Percentiles rank a stretch among this genome's conserved stretches.
Conservation (phyloP, 108 stramenopile genomes). For the Schizochytrium sp. region DNA sequence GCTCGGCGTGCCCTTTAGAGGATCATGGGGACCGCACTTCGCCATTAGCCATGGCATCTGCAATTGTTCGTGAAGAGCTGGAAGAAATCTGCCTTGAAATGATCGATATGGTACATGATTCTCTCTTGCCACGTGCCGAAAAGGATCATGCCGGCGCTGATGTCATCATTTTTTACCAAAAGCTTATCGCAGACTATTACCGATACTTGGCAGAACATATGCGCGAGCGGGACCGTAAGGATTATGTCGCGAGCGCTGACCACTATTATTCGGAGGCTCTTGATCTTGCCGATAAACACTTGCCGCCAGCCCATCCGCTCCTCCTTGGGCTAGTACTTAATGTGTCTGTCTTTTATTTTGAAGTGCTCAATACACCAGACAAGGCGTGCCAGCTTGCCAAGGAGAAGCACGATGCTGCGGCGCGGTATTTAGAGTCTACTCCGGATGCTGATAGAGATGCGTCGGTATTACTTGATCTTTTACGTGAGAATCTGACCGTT, state of each 20-base stretch:
- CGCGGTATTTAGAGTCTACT: neutral
- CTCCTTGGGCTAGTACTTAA: conserved; percentile 33
- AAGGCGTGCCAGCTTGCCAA: conserved; percentile 56
- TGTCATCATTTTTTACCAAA: conserved; percentile 35
- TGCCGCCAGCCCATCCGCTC: conserved; percentile 24
- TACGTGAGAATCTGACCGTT: conserved; percentile 45
- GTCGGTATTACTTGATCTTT: conserved; percentile 12
- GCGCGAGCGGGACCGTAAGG: conserved; percentile 30
- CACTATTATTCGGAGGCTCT: conserved; percentile 22
- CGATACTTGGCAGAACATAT: conserved; percentile 52
- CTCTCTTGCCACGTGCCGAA: neutral
- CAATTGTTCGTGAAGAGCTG: conserved; percentile 3
- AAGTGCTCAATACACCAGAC: conserved; percentile 40
- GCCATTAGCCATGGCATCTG: neutral
- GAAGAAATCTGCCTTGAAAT: conserved; percentile 20
- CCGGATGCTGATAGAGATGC: conserved; percentile 1
- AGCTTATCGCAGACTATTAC: conserved; percentile 53
- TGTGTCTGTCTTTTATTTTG: conserved; percentile 60
- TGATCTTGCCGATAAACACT: neutral
- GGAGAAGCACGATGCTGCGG: conserved; percentile 38
- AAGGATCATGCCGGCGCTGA: neutral
- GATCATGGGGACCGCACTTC: neutral
- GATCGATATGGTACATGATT: conserved; percentile 5
- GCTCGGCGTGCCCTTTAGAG: neutral
- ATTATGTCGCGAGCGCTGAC: neutral